Percentiles rank a stretch among this genome's conserved stretches.
Conservation (phyloP, 192 early-diverging fungal genomes). For the Spizellomyces punctatus region DNA sequence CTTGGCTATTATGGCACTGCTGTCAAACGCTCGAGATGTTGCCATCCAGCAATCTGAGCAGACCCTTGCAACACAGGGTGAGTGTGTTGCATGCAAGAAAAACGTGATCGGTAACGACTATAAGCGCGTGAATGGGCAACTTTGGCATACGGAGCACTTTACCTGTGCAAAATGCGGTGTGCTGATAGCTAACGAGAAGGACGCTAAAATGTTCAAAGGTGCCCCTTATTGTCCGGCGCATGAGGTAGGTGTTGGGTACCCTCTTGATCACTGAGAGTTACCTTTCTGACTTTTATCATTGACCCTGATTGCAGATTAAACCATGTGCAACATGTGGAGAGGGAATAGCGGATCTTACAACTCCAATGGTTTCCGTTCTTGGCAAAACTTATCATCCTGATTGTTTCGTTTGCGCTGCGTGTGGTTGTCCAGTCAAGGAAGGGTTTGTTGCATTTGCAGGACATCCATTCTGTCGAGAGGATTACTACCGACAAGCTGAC, state of each 20-base stretch:
- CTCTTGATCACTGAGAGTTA: neutral
- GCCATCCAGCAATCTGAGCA: conserved; percentile 14
- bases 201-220: conserved; percentile 15
- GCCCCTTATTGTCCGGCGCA: conserved; percentile 11
- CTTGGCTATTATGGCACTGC: conserved; percentile 24
- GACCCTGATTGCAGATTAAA: neutral
- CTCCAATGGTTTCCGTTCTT: neutral
- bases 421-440: conserved; percentile 12
- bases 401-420: conserved; percentile 29
- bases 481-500: conserved; percentile 18
- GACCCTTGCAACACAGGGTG: conserved; percentile 7
- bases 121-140: neutral
- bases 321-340: conserved; percentile 2
- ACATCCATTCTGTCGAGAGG: conserved; percentile 15
- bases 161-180: conserved; percentile 8
- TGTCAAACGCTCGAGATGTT: conserved; percentile 16
- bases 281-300: neutral
- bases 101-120: conserved; percentile 7
- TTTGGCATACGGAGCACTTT: conserved; percentile 32
- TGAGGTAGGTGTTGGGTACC: neutral
- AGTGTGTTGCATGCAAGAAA: conserved; percentile 17
- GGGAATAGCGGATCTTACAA: neutral
- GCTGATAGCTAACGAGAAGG: neutral
- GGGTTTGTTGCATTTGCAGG: conserved; percentile 11
- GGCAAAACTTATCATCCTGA: conserved; percentile 15